Percentiles rank a stretch among this genome's conserved stretches.
phyloP scores from a whole-genome alignment of 192 early-diverging fungal genomes.

The Coemansia sp. region DNA sequence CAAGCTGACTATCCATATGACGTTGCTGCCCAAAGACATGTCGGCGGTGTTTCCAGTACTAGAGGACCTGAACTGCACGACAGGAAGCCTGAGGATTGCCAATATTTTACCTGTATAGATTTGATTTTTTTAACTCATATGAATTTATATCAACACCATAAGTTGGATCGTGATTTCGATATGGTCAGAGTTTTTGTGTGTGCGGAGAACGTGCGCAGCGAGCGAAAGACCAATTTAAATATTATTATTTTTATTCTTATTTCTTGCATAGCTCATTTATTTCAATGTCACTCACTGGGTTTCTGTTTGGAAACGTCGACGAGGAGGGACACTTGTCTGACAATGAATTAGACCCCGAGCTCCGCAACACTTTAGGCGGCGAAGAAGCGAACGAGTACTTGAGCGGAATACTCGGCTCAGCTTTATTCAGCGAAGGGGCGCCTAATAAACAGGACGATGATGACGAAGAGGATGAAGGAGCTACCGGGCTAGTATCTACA shows the following conservation, averaged over 20 bases:
- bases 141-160: background rate
- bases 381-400: conserved; percentile 37
- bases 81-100: conserved; percentile 24
- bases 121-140: background rate
- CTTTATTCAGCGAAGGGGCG: conserved; percentile 30
- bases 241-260: background rate
- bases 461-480: conserved; percentile 37
- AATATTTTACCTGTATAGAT: conserved; percentile 16
- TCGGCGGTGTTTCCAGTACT: conserved; percentile 30
- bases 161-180: background rate
- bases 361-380: conserved; percentile 49
- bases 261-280: background rate
- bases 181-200: background rate
- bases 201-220: background rate
- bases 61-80: conserved; percentile 29
- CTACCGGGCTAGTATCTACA: background rate
- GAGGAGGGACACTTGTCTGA: conserved; percentile 79
- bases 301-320: conserved; percentile 92
- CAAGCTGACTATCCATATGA: conserved; percentile 30
- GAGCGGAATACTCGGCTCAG: conserved; percentile 32
- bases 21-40: conserved; percentile 34
- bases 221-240: background rate
- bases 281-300: conserved; percentile 70
- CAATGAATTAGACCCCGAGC: conserved; percentile 59
- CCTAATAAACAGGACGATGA: conserved; percentile 31